These are phyloP conservation scores for Mycosphaerella sp. DNA, from an alignment of 2,329 filamentous ascomycete genomes.

Conservation along the genomic window DNA sequence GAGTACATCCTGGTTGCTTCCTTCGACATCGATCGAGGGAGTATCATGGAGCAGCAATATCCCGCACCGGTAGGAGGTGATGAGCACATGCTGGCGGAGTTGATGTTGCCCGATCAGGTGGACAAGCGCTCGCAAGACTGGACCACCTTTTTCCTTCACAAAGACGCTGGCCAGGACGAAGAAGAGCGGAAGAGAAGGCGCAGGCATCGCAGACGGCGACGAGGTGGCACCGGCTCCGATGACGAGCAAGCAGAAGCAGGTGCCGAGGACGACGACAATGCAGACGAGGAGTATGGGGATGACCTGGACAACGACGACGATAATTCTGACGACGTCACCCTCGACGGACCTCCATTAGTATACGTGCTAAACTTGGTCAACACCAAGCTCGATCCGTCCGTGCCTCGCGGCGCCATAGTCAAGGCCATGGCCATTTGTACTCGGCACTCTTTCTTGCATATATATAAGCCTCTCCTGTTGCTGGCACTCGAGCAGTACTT, in stretches of 20 bases:
- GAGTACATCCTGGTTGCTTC: constrained; percentile 97
- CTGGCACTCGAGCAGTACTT: constrained; percentile 96
- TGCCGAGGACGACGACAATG: constrained; percentile 43
- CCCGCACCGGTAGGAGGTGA: constrained; percentile 92
- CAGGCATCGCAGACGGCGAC: constrained; percentile 38
- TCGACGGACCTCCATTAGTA: constrained; percentile 83
- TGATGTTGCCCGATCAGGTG: constrained; percentile 96
- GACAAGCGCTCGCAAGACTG: constrained; percentile 94
- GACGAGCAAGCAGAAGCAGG: constrained; percentile 46
- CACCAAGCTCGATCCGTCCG: constrained; percentile 90
- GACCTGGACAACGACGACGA: constrained; percentile 42
- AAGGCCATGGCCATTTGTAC: constrained; percentile 99
- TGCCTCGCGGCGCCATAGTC: constrained; percentile 86
- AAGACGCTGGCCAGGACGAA: constrained; percentile 81
- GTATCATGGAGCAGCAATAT: constrained; percentile 98
- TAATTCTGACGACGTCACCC: constrained; percentile 48
- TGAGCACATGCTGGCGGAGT: constrained; percentile 94
- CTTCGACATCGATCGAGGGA: constrained; percentile 93
- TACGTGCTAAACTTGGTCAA: constrained; percentile 98
- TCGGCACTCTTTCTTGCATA: constrained; percentile 92
- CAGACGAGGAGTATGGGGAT: constrained; percentile 45
- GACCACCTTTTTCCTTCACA: constrained; percentile 99
- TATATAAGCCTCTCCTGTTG: constrained; percentile 92
- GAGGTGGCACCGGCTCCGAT: constrained; percentile 35
- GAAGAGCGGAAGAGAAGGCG: constrained; percentile 57